Evolutionary conservation across 2,329 filamentous ascomycete species (phyloP), one percentile per base, ranked within the genome.

Genomic region (Amauroascus niger): DNA sequence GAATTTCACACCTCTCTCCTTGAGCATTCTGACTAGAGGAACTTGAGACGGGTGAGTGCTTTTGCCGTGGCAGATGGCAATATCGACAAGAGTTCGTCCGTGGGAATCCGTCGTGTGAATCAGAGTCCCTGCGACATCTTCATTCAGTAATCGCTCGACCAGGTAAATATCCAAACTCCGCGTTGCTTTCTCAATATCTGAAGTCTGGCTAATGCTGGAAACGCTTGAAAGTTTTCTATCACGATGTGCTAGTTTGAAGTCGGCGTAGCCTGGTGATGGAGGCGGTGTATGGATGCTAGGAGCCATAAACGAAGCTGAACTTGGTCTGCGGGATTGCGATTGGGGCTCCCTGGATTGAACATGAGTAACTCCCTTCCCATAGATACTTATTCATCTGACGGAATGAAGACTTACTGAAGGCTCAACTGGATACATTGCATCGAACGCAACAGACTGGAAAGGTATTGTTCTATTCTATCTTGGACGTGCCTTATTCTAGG

Each of bases 11-110:
- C 50, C 50, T 47, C 50, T 41, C 11, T 53, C 30, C 18, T 39
- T 37, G 22, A 53, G 28, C 50, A 53, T 39, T 16, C 40, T 39
- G 20, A 53, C 41, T 1, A 53, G 41, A 1, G 41, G 41, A 2
- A 53, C 41, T 47, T 53, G 41, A 1, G 50, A 53, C 6, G 30
- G 50, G 20, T 53, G 50, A 5, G 50, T 53, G 50, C 50, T 47
- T 53, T 41, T 53, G 20, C 41, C 43, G 5, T 53, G 44, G 26
- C 44, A 30, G 26, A 53, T 32, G 30, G 50, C 50, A n/a, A 53
- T 53, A 35, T 53, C 50, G 30, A 53, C 50, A 11, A 53, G 50
- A 22, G 41, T 53, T 18, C 50, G 44, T 22, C 37, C 50, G 30
- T 47, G 24, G 14, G 44, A 47, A 35, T 53, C 41, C 7, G 28